Conservation (phyloP, 176 grass and related monocot species). For the Paspalum notatum region DNA sequence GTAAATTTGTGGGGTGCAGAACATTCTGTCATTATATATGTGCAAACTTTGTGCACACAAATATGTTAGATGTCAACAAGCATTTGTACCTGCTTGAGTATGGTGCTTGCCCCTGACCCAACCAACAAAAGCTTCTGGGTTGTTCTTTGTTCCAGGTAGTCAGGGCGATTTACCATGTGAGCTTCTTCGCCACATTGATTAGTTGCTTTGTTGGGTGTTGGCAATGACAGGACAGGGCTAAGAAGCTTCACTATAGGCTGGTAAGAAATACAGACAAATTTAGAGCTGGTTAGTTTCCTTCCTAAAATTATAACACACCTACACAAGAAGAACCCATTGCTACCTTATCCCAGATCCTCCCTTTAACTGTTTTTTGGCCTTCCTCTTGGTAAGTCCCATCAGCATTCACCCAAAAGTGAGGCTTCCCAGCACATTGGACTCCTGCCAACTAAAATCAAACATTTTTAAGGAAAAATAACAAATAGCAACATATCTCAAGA, state of each 20-base stretch:
- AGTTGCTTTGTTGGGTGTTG: conserved; percentile 65
- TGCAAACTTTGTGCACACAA: background rate
- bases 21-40: conserved; percentile 2
- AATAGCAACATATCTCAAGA: conserved; percentile 16
- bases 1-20: conserved; percentile 6
- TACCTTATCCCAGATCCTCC: conserved; percentile 92
- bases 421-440: conserved; percentile 92
- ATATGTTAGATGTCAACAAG: conserved; percentile 1
- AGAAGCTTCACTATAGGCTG: conserved; percentile 91
- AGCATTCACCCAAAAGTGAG: conserved; percentile 98
- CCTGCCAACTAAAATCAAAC: conserved; percentile 74
- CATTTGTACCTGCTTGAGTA: conserved; percentile 83
- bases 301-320: background rate
- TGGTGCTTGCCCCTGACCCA: conserved; percentile 85
- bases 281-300: conserved; percentile 24
- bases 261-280: conserved; percentile 30
- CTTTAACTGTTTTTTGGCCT: conserved; percentile 91
- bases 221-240: conserved; percentile 73
- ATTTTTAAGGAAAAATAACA: background rate
- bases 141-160: conserved; percentile 65
- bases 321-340: conserved; percentile 18
- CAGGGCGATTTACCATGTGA: conserved; percentile 53
- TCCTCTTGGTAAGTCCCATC: conserved; percentile 96
- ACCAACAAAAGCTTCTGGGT: conserved; percentile 77
- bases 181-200: conserved; percentile 57